These are phyloP conservation scores for Martensiomyces pterosporus DNA, from an alignment of 192 early-diverging fungal genomes.

Conservation along the genomic window DNA sequence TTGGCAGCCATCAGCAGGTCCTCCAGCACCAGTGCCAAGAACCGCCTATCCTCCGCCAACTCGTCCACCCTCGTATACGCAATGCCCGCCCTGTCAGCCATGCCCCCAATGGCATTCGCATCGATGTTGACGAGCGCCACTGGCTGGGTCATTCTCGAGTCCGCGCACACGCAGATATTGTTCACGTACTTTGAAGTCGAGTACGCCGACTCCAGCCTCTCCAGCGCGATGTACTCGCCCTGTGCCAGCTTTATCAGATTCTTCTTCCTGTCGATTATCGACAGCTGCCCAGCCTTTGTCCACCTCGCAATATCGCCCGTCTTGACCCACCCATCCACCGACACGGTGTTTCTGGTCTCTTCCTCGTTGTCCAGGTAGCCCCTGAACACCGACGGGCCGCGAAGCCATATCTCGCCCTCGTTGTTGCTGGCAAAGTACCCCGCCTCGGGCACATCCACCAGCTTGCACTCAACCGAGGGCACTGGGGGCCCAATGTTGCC, in stretches of 20 bases:
- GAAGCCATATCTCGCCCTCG: constrained; percentile 80
- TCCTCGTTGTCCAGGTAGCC: constrained; percentile 78
- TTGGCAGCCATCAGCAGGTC: constrained; percentile 55
- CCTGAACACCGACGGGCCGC: constrained; percentile 73
- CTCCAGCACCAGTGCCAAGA: constrained; percentile 4
- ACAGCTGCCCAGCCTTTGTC: constrained; percentile 69
- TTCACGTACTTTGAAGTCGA: constrained; percentile 63
- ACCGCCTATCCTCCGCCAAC: background rate
- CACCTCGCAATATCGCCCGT: constrained; percentile 91
- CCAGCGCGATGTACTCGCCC: constrained; percentile 93
- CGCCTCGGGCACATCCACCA: constrained; percentile 68
- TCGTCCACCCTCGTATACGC: background rate
- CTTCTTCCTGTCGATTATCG: constrained; percentile 88
- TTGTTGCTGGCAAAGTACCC: constrained; percentile 60
- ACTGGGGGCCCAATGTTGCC: constrained; percentile 73
- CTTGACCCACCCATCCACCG: constrained; percentile 78
- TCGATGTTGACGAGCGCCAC: constrained; percentile 72
- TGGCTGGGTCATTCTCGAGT: constrained; percentile 64
- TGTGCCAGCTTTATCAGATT: constrained; percentile 90
- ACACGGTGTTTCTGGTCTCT: constrained; percentile 62
- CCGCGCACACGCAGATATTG: constrained; percentile 76
- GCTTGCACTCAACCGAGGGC: constrained; percentile 71
- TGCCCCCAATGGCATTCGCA: constrained; percentile 14
- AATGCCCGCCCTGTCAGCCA: constrained; percentile 7
- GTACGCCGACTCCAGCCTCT: constrained; percentile 91